Base-by-base conservation (phyloP, 768 basidiomycete species). In the Lepiota venenata region DNA sequence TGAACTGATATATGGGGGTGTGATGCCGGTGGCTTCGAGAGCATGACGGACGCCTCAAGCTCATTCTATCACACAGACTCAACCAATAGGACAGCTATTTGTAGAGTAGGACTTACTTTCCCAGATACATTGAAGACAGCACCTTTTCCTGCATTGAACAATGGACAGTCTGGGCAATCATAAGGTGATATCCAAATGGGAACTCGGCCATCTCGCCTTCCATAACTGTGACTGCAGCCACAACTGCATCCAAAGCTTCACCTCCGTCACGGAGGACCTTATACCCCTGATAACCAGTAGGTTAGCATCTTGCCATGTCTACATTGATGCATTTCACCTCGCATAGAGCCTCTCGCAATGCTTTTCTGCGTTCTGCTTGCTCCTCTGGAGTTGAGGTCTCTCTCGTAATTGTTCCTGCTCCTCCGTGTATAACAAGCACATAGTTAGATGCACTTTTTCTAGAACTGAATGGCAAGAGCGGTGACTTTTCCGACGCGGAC, bases 51-150 rank as follows among this genome's bases (percentile, higher is more conserved):
- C 1, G 85, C 75, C 66, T 93, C 91, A 2, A 93, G 77, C 69
- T 93, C 91, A 60, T 85, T 89, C 89, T 92, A 48, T 25, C 22
- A 38, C 16, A 10, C 10, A 25, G 36, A 9, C 38, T 48, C 32
- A 18, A 29, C 18, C 18, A 32, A 25, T 15, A 25, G 18, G 4
- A n/a, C 15, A 9, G 11, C 21, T 8, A 20, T 27, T 14, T n/a
- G 27, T 21, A 27, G 7, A 10, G 44, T 16, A 43, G 42, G 48
- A 41, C 66, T 44, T 51, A 88, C 89, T 77, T 91, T 90, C 42
- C 91, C 90, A 8, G 73, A 88, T 10, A 78, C 70, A 60, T 92
- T 93, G 72, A 91, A 93, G 15, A 93, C 90, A 8, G 91, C 86
- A 3, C 91, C 91, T 61, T 86, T 88, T 16, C 81, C 89, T 25